Conservation (phyloP, 176 grass and related monocot species). For the Dactylis glomerata region DNA sequence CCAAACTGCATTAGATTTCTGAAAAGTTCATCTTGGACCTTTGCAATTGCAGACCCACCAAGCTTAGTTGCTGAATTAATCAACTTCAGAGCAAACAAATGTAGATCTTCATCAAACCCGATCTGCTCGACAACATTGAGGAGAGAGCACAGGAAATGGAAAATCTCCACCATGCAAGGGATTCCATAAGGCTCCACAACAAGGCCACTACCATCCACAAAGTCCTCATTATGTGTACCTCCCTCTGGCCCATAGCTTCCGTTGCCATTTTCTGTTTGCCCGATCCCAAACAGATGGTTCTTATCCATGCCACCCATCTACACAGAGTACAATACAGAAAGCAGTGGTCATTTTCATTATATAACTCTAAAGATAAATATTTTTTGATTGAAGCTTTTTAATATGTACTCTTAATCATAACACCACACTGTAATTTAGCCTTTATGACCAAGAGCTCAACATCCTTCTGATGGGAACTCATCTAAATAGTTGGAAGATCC, state of each 20-base stretch:
- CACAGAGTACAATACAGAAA: slow-evolving; percentile 34
- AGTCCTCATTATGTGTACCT: slow-evolving; percentile 43
- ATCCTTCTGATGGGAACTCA: not conserved
- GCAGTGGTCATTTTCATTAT: not conserved
- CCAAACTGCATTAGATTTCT: slow-evolving; percentile 95
- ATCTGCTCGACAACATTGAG: slow-evolving; percentile 74
- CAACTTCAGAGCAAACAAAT: slow-evolving; percentile 85
- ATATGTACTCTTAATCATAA: no score
- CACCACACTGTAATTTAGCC: not conserved
- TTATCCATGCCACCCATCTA: slow-evolving; percentile 73
- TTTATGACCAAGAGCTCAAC: not conserved
- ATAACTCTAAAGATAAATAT: not conserved
- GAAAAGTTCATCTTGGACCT: slow-evolving; percentile 93
- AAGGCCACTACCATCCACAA: slow-evolving; percentile 31
- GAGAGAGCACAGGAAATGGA: slow-evolving; percentile 94
- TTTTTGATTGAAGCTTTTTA: not conserved
- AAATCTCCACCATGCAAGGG: slow-evolving; percentile 96
- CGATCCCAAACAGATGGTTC: slow-evolving; percentile 68
- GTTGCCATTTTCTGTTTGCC: slow-evolving; percentile 76
- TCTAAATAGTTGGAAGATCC: not conserved
- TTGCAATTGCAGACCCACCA: slow-evolving; percentile 65
- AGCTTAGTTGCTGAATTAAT: slow-evolving; percentile 92
- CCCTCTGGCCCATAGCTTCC: slow-evolving; percentile 40
- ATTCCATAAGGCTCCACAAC: slow-evolving; percentile 78
- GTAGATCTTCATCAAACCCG: slow-evolving; percentile 80